phyloP scores from a whole-genome alignment of 1,284 basidiomycete species.

The Pyrrhoderma noxium region DNA sequence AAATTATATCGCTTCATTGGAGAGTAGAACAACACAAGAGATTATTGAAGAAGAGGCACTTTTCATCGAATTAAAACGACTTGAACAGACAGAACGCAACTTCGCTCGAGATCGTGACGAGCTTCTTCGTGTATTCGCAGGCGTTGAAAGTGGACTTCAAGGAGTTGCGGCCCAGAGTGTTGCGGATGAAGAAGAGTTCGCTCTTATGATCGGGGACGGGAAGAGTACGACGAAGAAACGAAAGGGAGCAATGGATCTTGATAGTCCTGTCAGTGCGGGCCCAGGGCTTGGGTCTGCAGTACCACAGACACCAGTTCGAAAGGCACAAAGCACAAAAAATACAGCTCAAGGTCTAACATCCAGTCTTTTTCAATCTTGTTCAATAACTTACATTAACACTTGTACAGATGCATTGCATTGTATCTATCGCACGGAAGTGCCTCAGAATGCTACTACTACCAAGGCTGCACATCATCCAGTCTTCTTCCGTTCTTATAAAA shows the following conservation, averaged over 20 bases:
- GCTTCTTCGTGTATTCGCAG: constrained; percentile 76
- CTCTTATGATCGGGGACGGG: constrained; percentile 29
- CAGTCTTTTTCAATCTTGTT: constrained; percentile 6
- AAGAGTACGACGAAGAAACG: constrained; percentile 36
- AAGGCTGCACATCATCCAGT: constrained; percentile 74
- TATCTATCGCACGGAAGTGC: constrained; percentile 64
- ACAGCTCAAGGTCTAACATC: constrained; percentile 15
- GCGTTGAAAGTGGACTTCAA: constrained; percentile 78
- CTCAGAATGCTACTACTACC: constrained; percentile 43
- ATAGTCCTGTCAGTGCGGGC: constrained; percentile 21
- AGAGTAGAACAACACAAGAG: constrained; percentile 82
- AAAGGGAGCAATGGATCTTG: constrained; percentile 33
- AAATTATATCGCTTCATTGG: constrained; percentile 79
- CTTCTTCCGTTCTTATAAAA: constrained; percentile 75
- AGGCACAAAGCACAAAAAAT: constrained; percentile 29
- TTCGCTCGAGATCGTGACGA: constrained; percentile 91
- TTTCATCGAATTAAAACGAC: constrained; percentile 87
- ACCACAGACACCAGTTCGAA: constrained; percentile 7
- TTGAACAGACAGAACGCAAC: constrained; percentile 87
- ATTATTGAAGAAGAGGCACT: constrained; percentile 94
- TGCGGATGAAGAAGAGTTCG: constrained; percentile 50
- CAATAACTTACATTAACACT: background rate
- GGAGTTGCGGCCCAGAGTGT: constrained; percentile 39
- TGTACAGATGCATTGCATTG: constrained; percentile 62
- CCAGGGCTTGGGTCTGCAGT: too few relatives aligned